Evolutionary conservation across 441 rosid species (phyloP).

Genomic region (Brassica hybrid): DNA sequence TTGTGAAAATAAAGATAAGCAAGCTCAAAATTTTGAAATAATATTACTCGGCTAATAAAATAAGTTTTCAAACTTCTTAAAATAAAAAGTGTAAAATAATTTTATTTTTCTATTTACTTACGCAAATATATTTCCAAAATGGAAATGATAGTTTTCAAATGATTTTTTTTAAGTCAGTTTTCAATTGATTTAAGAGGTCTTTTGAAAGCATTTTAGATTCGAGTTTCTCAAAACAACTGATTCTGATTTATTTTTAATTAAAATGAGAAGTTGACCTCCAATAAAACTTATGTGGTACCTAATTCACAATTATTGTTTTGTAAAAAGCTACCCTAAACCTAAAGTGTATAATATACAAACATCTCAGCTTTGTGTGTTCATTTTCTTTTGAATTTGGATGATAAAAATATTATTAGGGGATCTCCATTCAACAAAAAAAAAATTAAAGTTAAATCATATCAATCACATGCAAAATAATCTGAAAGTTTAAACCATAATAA

Average conservation of each 20-base stretch:
- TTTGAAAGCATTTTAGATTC: background rate
- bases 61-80: too few relatives aligned
- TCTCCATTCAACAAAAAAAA: background rate
- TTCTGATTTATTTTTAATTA: background rate
- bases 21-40: too few relatives aligned
- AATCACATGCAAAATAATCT: background rate
- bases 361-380: background rate
- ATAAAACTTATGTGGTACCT: background rate
- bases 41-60: too few relatives aligned
- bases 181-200: background rate
- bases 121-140: too few relatives aligned
- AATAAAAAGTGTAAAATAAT: too few relatives aligned
- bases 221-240: background rate
- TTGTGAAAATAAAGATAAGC: too few relatives aligned
- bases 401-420: too few relatives aligned
- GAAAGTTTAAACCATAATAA: background rate
- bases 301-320: background rate
- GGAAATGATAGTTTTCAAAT: too few relatives aligned
- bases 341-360: background rate
- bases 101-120: too few relatives aligned
- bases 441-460: background rate
- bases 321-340: background rate
- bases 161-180: too few relatives aligned
- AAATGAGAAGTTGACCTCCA: background rate
- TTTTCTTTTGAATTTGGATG: background rate